Percentiles rank a stretch among this genome's conserved stretches.
Conservation (phyloP, 805 yeast species). For the Kazachstania bromeliacearum region DNA sequence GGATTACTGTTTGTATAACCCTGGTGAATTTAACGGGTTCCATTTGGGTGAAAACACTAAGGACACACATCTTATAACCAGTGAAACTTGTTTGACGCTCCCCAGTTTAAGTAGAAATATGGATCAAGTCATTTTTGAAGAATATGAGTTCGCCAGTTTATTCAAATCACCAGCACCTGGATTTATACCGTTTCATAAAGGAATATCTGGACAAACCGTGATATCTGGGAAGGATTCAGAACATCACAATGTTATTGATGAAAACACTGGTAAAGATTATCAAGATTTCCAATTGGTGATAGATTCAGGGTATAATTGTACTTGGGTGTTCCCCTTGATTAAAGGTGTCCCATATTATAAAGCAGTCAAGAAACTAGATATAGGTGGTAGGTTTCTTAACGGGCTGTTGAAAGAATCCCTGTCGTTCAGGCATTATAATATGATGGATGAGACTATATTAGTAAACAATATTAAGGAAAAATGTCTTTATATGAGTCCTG, state of each 20-base stretch:
- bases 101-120: conserved; percentile 75
- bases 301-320: conserved; percentile 81
- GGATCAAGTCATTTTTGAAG: conserved; percentile 91
- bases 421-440: conserved; percentile 86
- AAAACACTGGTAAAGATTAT: conserved; percentile 13
- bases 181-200: conserved; percentile 52
- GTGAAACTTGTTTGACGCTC: conserved; percentile 74
- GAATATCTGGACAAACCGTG: conserved; percentile 5
- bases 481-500: conserved; percentile 37
- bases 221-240: conserved; percentile 19
- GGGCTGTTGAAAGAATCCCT: conserved; percentile 77
- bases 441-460: conserved; percentile 79
- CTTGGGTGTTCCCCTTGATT: conserved; percentile 79
- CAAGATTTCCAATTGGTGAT: conserved; percentile 68
- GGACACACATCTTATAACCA: conserved; percentile 54
- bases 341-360: conserved; percentile 69
- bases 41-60: conserved; percentile 36
- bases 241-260: conserved; percentile 5
- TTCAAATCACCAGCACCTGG: conserved; percentile 57
- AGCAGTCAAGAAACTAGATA: conserved; percentile 67
- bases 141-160: conserved; percentile 67
- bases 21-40: conserved; percentile 35
- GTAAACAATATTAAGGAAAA: conserved; percentile 80
- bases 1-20: conserved; percentile 63
- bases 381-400: conserved; percentile 80